phyloP scores from a whole-genome alignment of 2,329 filamentous ascomycete genomes.

The Dothistroma septosporum region DNA sequence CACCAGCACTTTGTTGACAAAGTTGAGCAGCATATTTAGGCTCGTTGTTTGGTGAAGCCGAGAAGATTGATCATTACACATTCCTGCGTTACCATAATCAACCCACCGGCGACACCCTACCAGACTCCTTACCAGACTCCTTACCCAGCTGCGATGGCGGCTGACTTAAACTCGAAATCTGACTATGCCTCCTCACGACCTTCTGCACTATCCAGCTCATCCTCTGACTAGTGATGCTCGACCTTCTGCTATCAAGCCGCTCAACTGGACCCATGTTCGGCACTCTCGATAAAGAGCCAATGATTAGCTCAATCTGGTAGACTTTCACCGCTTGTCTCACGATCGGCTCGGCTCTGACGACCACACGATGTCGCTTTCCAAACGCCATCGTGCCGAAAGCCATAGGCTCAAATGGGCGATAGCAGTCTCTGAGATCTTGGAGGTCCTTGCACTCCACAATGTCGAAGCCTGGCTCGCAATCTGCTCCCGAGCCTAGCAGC shows the following conservation, averaged over 20 bases:
- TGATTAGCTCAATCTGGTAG: slow-evolving; percentile 1
- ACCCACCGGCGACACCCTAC: neutral
- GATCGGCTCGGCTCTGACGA: slow-evolving; percentile 1
- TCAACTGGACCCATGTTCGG: neutral
- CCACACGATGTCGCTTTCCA: slow-evolving; percentile 8
- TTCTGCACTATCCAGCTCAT: slow-evolving; percentile 12
- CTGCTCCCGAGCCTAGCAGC: slow-evolving; percentile 3
- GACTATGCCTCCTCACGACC: slow-evolving; percentile 7
- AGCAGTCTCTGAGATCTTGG: slow-evolving; percentile 1
- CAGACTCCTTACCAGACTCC: neutral
- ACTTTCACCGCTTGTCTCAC: slow-evolving; percentile 5
- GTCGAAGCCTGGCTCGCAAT: slow-evolving; percentile 8
- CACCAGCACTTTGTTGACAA: neutral
- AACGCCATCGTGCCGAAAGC: slow-evolving; percentile 9
- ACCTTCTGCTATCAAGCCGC: slow-evolving; percentile 1
- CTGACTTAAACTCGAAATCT: neutral
- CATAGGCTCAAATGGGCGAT: slow-evolving; percentile 6
- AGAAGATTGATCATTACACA: neutral
- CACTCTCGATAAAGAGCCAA: slow-evolving; percentile 4
- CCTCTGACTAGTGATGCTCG: neutral
- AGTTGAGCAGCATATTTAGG: neutral
- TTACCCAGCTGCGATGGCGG: neutral
- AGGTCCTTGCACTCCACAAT: slow-evolving; percentile 8
- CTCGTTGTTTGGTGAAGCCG: neutral
- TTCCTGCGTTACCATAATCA: neutral